These are phyloP conservation scores for Lactifluus pinguis DNA, from an alignment of 768 basidiomycete species.

Conservation along the genomic window DNA sequence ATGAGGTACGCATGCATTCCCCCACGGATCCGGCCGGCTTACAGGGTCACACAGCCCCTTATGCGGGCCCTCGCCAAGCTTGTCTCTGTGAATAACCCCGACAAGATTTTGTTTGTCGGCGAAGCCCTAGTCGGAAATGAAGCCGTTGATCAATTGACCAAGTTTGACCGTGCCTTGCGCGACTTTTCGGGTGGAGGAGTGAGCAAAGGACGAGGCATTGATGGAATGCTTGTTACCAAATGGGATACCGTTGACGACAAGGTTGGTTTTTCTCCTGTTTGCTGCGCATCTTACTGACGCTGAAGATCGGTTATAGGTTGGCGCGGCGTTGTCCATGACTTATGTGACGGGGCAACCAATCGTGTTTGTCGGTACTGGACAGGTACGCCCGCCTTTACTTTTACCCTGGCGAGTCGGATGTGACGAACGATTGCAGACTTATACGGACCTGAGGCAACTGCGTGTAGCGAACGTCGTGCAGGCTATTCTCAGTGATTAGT, in stretches of 20 bases:
- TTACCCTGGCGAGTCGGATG: neutral
- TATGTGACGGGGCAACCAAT: conserved; percentile 99
- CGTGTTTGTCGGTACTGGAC: conserved; percentile 95
- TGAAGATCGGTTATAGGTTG: conserved; percentile 51
- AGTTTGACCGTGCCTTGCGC: conserved; percentile 89
- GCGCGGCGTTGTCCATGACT: conserved; percentile 97
- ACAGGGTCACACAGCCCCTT: conserved; percentile 50
- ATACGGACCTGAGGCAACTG: conserved; percentile 89
- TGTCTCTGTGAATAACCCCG: conserved; percentile 87
- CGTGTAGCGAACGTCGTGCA: conserved; percentile 89
- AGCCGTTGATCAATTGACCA: conserved; percentile 94
- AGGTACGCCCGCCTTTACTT: conserved; percentile 42
- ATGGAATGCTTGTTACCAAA: conserved; percentile 97
- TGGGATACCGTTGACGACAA: conserved; percentile 99
- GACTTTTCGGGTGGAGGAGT: conserved; percentile 74
- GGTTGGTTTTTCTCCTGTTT: conserved; percentile 35
- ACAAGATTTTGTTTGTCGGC: conserved; percentile 97
- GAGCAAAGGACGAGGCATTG: conserved; percentile 82
- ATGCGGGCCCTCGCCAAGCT: conserved; percentile 99
- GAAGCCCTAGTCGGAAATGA: conserved; percentile 98
- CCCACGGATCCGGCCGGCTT: conserved; percentile 1
- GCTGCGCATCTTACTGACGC: neutral
- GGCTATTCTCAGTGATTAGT: conserved; percentile 74
- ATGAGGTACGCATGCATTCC: conserved; percentile 54
- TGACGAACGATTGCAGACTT: conserved; percentile 50